Percentiles rank a stretch among this genome's conserved stretches.
These are phyloP conservation scores for Ajuga chamaepitys DNA, from an alignment of 257 asterid species.

Conservation along the genomic window DNA sequence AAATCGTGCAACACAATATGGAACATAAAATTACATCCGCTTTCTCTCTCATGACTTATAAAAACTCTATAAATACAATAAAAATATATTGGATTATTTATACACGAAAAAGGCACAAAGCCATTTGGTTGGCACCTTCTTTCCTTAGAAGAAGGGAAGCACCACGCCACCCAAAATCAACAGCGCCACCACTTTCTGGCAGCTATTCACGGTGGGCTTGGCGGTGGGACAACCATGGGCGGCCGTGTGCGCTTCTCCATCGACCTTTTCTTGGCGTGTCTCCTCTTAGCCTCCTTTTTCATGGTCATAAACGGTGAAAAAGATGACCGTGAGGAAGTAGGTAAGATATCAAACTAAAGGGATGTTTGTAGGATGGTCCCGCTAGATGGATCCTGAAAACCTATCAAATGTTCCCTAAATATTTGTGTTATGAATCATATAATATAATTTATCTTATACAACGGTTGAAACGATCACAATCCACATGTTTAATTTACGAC, in stretches of 20 bases:
- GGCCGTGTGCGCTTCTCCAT: slow-evolving; percentile 10
- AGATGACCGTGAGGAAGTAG: slow-evolving; percentile 7
- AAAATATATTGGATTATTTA: too few relatives aligned
- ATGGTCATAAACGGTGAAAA: slow-evolving; percentile 15
- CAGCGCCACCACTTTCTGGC: slow-evolving; percentile 2
- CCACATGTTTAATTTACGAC: too few relatives aligned
- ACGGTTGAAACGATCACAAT: too few relatives aligned
- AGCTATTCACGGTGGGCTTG: neutral
- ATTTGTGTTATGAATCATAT: too few relatives aligned
- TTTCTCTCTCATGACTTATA: neutral
- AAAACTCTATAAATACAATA: neutral
- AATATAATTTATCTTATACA: too few relatives aligned
- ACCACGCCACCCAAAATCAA: neutral
- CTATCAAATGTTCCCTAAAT: too few relatives aligned
- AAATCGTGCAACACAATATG: too few relatives aligned
- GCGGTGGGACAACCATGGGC: slow-evolving; percentile 5
- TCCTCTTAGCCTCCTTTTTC: slow-evolving; percentile 18
- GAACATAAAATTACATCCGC: neutral
- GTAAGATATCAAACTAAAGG: slow-evolving; percentile 18
- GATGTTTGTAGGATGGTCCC: too few relatives aligned
- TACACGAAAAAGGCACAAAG: too few relatives aligned
- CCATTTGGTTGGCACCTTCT: neutral
- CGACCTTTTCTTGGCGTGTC: slow-evolving; percentile 1
- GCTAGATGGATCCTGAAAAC: too few relatives aligned
- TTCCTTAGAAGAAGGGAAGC: neutral